These are phyloP conservation scores for Thelonectria blattea DNA, from an alignment of 2,329 filamentous ascomycete species.

Conservation along the genomic window DNA sequence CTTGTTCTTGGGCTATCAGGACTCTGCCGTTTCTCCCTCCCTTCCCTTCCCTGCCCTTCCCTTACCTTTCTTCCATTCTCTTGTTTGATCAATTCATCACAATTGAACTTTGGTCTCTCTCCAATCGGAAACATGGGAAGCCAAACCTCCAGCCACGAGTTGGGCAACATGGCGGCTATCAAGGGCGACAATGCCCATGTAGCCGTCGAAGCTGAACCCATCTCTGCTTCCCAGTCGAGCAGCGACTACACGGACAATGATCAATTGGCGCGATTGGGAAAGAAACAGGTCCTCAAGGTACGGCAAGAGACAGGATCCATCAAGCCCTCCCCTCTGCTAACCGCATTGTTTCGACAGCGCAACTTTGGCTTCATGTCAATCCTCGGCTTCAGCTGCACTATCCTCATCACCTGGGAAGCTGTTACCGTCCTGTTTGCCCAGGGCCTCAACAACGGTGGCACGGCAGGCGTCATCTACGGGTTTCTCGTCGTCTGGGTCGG, in stretches of 20 bases:
- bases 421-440: slow-evolving; percentile 43
- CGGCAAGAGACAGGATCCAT: neutral
- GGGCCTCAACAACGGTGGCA: slow-evolving; percentile 52
- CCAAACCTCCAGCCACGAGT: slow-evolving; percentile 32
- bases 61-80: neutral
- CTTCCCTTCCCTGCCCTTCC: neutral
- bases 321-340: slow-evolving; percentile 1
- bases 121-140: slow-evolving; percentile 27
- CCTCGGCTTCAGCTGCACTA: slow-evolving; percentile 58
- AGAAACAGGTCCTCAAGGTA: slow-evolving; percentile 40
- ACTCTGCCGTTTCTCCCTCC: neutral
- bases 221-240: slow-evolving; percentile 23
- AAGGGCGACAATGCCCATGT: slow-evolving; percentile 21
- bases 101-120: too few relatives aligned
- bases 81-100: neutral
- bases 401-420: slow-evolving; percentile 60
- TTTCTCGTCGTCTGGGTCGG: slow-evolving; percentile 56
- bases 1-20: neutral
- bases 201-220: slow-evolving; percentile 24
- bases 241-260: slow-evolving; percentile 32
- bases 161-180: slow-evolving; percentile 30
- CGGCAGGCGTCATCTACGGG: slow-evolving; percentile 53
- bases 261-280: slow-evolving; percentile 38
- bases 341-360: slow-evolving; percentile 40
- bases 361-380: slow-evolving; percentile 58